Evolutionary conservation across 2,329 filamentous ascomycete species (phyloP).

Genomic region (Trichophyton equinum): DNA sequence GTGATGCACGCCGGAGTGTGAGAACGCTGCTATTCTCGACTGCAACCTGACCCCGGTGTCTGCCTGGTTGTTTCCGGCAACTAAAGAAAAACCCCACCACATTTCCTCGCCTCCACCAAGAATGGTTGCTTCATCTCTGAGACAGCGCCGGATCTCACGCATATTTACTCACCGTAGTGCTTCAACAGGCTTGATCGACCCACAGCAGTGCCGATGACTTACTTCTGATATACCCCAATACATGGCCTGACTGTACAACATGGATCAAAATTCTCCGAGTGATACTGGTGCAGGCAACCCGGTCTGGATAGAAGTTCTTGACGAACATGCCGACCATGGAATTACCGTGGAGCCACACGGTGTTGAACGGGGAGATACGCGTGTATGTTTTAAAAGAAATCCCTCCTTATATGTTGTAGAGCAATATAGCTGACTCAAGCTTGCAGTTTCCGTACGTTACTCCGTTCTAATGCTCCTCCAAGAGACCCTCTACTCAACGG

Average conservation of each 20-base stretch:
- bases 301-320: neutral
- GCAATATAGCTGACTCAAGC: neutral
- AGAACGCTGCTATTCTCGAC: neutral
- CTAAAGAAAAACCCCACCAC: neutral
- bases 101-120: neutral
- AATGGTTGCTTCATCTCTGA: neutral
- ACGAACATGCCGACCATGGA: conserved; percentile 5
- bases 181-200: neutral
- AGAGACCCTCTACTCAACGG: neutral
- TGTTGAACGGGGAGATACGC: conserved; percentile 6
- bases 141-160: neutral
- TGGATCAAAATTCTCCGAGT: neutral
- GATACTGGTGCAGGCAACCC: neutral
- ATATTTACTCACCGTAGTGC: neutral
- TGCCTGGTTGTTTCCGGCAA: neutral
- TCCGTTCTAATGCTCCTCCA: neutral
- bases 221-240: neutral
- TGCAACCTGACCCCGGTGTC: neutral
- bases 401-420: neutral
- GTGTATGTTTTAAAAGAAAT: conserved; percentile 24
- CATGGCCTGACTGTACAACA: neutral
- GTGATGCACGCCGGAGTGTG: neutral
- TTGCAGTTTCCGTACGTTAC: conserved; percentile 8
- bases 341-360: conserved; percentile 10
- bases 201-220: neutral